Conservation (phyloP, 768 basidiomycete species). For the Tylopilus felleus region DNA sequence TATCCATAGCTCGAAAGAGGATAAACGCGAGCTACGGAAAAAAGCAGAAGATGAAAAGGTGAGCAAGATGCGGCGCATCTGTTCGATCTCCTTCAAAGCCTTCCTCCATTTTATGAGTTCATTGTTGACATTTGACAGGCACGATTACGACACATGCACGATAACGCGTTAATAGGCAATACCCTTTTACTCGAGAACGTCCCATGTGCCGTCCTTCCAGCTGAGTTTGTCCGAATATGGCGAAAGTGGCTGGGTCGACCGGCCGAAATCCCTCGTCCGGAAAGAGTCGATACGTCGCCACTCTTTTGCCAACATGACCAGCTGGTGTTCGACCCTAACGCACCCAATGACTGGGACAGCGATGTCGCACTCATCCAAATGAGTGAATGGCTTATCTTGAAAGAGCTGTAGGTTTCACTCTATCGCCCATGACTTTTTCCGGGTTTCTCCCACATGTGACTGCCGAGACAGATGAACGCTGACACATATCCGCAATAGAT, state of each 20-base stretch:
- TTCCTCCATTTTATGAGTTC: conserved; percentile 17
- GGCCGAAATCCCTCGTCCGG: conserved; percentile 52
- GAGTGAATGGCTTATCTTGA: conserved; percentile 63
- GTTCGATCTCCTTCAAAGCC: not conserved
- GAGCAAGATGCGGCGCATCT: conserved; percentile 5
- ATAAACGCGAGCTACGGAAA: conserved; percentile 58
- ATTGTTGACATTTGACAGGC: conserved; percentile 41
- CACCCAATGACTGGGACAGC: conserved; percentile 53
- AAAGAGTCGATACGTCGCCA: conserved; percentile 53
- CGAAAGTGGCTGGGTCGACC: conserved; percentile 64
- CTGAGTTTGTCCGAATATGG: conserved; percentile 66
- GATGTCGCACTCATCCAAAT: conserved; percentile 54
- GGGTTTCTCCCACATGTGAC: conserved; percentile 4
- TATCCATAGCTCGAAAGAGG: conserved; percentile 54
- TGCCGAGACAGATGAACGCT: conserved; percentile 10
- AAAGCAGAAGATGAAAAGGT: conserved; percentile 82
- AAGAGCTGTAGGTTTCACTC: conserved; percentile 48
- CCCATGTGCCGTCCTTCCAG: conserved; percentile 56
- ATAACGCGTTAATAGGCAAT: conserved; percentile 47
- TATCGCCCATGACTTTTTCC: not conserved
- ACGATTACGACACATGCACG: conserved; percentile 59
- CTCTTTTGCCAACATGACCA: conserved; percentile 68
- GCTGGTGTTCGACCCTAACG: conserved; percentile 66
- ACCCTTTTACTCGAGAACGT: conserved; percentile 45
- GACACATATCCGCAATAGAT: conserved; percentile 40